Conservation (phyloP, 2,329 filamentous ascomycete species). For the Xylaria arbuscula region DNA sequence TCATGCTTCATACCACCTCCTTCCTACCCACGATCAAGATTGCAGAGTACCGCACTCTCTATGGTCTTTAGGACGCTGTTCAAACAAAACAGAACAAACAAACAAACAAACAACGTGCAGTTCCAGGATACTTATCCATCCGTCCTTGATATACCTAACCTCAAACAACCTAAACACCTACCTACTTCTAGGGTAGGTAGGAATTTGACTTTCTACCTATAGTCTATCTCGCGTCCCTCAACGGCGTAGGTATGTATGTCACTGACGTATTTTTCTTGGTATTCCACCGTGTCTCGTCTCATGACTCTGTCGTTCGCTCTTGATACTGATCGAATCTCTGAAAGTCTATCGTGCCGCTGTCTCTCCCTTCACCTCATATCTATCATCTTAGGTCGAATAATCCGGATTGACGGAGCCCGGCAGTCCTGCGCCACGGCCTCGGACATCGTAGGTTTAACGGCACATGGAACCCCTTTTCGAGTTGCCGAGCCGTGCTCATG, state of each 20-base stretch:
- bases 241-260: neutral
- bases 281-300: slow-evolving; percentile 1
- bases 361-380: neutral
- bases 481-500: neutral
- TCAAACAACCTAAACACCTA: neutral
- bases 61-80: too few relatives aligned
- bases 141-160: too few relatives aligned
- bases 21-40: too few relatives aligned
- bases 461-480: neutral
- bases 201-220: neutral
- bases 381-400: neutral
- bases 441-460: neutral
- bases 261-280: neutral
- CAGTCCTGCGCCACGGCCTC: neutral
- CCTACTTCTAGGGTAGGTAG: neutral
- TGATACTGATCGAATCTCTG: neutral
- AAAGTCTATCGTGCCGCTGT: neutral
- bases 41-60: neutral
- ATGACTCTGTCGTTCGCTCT: neutral
- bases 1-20: too few relatives aligned
- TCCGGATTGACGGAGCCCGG: neutral
- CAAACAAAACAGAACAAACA: too few relatives aligned
- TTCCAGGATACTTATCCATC: too few relatives aligned
- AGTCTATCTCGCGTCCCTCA: neutral
- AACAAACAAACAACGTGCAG: too few relatives aligned